Base-by-base conservation (phyloP, 192 early-diverging fungal genomes). In the Entomortierella parvispora region DNA sequence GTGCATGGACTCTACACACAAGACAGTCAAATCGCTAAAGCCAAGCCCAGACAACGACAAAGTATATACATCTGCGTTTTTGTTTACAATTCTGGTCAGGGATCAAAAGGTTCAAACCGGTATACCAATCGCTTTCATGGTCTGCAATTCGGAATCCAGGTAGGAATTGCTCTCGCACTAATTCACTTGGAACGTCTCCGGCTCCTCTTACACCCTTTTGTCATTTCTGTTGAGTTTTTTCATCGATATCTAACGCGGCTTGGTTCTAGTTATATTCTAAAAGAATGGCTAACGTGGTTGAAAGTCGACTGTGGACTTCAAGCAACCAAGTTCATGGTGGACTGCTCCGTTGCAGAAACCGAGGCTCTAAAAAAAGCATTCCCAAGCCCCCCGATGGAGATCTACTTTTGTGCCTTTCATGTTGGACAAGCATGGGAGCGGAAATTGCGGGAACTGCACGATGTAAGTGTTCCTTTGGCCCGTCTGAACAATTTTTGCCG, bases 91-190 rank as follows among this genome's bases (percentile, higher is more conserved):
- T 22, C 57, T 68, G 6, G 58, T 68, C 40, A 68, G 44, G 37
- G 58, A 68, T 53, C 46, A 33, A 56, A 60, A 51, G 12, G 49
- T 51, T 1, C 66, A 60, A 44, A 53, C 4, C 10, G 47, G 66
- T 26, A 60, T 60, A 44, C 57, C 57, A 1, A 53, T 68, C 32
- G 57, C 57, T 14, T 68, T 60, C 40, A 68, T 68, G 66, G 23
- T 68, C 0, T 68, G 66, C 49, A 53, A 53, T 34, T 68, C 66
- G 10, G 57, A 60, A 60, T 60, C 66, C 11, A 58, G 10, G 57
- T 60, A 52, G 42, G 55, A 23, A 34, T 22, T 32, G 22, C 1
- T 49, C 2, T 34, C 45, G 14, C 25, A 28, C 26, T 59, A 17
- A 18, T 17, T 45, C 46, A 37, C 33, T 49, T 5, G 6, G 20